Evolutionary conservation across 148 eudicot genomes (phyloP).

Genomic region (Nepenthes mirabilis): DNA sequence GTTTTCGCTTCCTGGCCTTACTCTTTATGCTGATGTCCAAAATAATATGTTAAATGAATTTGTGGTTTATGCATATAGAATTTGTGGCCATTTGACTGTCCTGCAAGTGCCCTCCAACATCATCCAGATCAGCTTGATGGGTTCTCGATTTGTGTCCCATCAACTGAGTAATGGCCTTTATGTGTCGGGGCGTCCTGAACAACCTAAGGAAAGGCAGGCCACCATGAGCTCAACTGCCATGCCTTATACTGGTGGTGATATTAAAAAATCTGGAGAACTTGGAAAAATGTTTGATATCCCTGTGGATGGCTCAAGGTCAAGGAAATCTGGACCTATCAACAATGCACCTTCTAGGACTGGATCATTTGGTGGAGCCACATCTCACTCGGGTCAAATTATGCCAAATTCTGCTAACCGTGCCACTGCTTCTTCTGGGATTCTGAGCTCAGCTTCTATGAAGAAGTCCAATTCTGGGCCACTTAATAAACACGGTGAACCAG

Average conservation of each 20-base stretch:
- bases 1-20: too few species aligned
- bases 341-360: slow-evolving; percentile 72
- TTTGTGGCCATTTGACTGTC: background rate
- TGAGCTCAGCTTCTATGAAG: slow-evolving; percentile 53
- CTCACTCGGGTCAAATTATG: slow-evolving; percentile 74
- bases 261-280: slow-evolving; percentile 88
- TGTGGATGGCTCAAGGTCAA: slow-evolving; percentile 54
- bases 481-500: slow-evolving; percentile 78
- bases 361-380: slow-evolving; percentile 63
- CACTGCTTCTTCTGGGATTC: slow-evolving; percentile 37
- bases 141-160: slow-evolving; percentile 88
- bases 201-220: slow-evolving; percentile 83
- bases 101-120: background rate
- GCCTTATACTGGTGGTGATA: slow-evolving; percentile 96
- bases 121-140: slow-evolving; percentile 24
- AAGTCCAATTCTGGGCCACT: slow-evolving; percentile 87
- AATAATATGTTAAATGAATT: too few species aligned
- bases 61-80: background rate
- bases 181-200: slow-evolving; percentile 89
- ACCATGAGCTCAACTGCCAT: slow-evolving; percentile 86
- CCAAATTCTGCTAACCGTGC: slow-evolving; percentile 39
- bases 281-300: slow-evolving; percentile 92
- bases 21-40: too few species aligned
- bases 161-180: slow-evolving; percentile 88
- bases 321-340: slow-evolving; percentile 77